A percentile compares a stretch with the other conserved stretches of the same genome.
These are phyloP conservation scores for Sechiopsis laciniata DNA, from an alignment of 306 rosid genomes.

Conservation along the genomic window DNA sequence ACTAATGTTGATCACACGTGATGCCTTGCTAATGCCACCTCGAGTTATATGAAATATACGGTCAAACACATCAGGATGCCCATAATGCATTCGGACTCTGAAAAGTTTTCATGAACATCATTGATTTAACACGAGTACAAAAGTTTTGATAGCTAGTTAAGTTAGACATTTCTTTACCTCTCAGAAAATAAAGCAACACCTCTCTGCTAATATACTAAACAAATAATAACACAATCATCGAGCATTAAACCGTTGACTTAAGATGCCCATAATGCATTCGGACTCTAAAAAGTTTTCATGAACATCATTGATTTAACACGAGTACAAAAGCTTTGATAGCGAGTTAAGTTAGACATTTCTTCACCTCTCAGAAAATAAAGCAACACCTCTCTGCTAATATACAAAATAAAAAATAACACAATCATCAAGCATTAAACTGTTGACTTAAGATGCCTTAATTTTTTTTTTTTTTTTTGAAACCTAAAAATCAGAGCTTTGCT, in stretches of 20 bases:
- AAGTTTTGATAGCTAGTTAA: not conserved
- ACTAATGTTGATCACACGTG: constrained; percentile 92
- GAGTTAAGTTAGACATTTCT: not conserved
- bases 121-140: not conserved
- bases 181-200: constrained; percentile 11
- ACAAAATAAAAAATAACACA: not conserved
- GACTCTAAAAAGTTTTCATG: constrained; percentile 49
- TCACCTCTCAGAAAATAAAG: constrained; percentile 9
- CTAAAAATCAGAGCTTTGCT: too few relatives aligned
- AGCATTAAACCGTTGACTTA: not conserved
- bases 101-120: constrained; percentile 17
- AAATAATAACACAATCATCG: not conserved
- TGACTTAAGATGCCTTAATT: not conserved
- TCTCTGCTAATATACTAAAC: not conserved
- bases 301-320: not conserved
- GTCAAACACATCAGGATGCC: constrained; percentile 97
- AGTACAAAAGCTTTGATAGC: not conserved
- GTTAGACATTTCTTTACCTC: constrained; percentile 2
- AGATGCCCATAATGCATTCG: constrained; percentile 79
- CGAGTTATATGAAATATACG: constrained; percentile 88
- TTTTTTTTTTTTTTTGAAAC: too few relatives aligned
- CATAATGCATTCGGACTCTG: constrained; percentile 99
- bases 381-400: not conserved
- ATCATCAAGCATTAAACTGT: not conserved
- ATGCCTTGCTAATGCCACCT: constrained; percentile 95